Base-by-base conservation (phyloP, 2,329 filamentous ascomycete genomes). In the Remersonia thermophila region DNA sequence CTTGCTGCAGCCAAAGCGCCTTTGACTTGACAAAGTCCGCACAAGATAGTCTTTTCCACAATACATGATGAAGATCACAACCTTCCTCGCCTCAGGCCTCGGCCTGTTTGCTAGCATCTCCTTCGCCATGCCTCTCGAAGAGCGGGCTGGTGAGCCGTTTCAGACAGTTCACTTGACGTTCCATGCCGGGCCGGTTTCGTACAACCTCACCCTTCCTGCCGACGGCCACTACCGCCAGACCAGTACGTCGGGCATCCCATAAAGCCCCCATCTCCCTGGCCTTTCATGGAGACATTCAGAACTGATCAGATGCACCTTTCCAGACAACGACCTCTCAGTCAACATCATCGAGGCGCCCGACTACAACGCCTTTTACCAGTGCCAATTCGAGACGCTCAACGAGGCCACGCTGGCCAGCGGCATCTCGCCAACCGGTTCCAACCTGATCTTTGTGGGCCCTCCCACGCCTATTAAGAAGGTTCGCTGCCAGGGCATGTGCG, bases 141-240 rank as follows among this genome's bases (percentile, higher is more conserved):
- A 47, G 1, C 46, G 49, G 15, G 48, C 45, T 27, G 43, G 18
- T 12, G 38, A 23, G 9, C 20, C 20, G 9, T 5, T 51, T 12
- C 58, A 61, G 30, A 57, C 55, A 5, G 59, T 61, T 4, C 55
- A 63, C 40, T 54, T 70, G 33, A 62, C 49, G 14, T 66, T 70
- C 46, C 56, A 63, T 44, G 60, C 55, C 26, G 61, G 56, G 3
- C 56, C 62, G 7, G 56, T 55, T 12, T 51, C 53, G 3, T 69
- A 67, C 47, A 42, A 54, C 2, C 47, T 71, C 36, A 39, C 44
- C 14, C 55, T 71, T 17, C 56, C 58, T 8, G 60, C 62, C 6
- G 59, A 70, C 38, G 62, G 64, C 18, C 51, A 47, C 2, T 39
- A 51, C 2, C 42, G 60, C 35, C 30, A 44, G 3, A 66, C 62